Evolutionary conservation across 2,329 filamentous ascomycete genomes (phyloP).

Genomic region (Trichoderma atrobrunneum): DNA sequence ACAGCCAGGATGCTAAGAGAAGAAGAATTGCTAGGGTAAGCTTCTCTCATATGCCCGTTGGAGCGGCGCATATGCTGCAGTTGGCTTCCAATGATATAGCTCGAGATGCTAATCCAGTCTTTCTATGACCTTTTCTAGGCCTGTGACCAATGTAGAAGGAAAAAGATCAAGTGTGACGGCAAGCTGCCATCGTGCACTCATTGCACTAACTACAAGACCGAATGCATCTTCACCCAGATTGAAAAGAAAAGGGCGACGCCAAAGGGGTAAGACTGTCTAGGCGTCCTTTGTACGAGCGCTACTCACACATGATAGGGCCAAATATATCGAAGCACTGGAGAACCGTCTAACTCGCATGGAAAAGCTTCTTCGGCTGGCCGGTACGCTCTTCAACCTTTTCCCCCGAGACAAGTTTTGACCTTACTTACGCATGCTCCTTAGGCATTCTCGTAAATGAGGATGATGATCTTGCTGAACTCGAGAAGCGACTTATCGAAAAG

Average conservation of each 20-base stretch:
- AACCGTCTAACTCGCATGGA: conserved; percentile 96
- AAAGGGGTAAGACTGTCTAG: conserved; percentile 68
- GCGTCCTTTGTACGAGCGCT: conserved; percentile 14
- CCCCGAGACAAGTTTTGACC: background rate
- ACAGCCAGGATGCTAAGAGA: conserved; percentile 79
- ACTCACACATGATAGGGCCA: conserved; percentile 60
- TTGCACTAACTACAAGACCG: conserved; percentile 96
- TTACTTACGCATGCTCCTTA: conserved; percentile 28
- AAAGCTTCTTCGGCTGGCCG: conserved; percentile 80
- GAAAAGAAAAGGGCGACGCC: conserved; percentile 98
- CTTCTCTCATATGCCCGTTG: background rate
- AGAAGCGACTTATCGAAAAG: conserved; percentile 68
- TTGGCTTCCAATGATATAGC: background rate
- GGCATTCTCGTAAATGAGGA: conserved; percentile 78
- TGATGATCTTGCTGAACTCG: conserved; percentile 83
- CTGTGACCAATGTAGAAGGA: conserved; percentile 95
- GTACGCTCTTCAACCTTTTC: conserved; percentile 31
- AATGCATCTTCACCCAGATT: conserved; percentile 95
- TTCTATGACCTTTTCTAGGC: conserved; percentile 51
- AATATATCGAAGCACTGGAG: conserved; percentile 96
- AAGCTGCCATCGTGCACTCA: conserved; percentile 93
- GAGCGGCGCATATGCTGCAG: background rate
- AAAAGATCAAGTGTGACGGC: conserved; percentile 97
- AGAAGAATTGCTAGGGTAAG: conserved; percentile 83
- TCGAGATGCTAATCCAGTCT: background rate